Percentiles rank a stretch among this genome's conserved stretches.
Evolutionary conservation across 257 asterid species (phyloP).

Genomic region (Henckelia pumila): DNA sequence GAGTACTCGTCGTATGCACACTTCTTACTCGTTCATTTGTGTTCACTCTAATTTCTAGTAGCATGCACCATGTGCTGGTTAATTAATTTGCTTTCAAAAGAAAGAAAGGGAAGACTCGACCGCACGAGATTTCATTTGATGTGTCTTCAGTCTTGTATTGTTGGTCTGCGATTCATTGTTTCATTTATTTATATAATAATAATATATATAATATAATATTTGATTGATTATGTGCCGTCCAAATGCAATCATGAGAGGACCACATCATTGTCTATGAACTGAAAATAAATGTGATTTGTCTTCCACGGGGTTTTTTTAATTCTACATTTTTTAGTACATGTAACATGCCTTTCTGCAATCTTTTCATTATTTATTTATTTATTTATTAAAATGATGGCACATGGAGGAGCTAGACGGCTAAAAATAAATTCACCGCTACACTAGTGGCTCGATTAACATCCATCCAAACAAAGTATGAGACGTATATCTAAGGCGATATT

Average conservation of each 20-base stretch:
- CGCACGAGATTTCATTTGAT: background rate
- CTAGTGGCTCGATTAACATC: too few relatives aligned
- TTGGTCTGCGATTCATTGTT: background rate
- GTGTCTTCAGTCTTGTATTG: too few relatives aligned
- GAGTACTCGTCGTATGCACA: too few relatives aligned
- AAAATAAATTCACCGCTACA: background rate
- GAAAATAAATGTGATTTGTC: slow-evolving; percentile 23
- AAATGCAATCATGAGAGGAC: slow-evolving; percentile 26
- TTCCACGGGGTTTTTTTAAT: slow-evolving; percentile 11
- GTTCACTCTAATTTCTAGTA: too few relatives aligned
- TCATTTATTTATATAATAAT: slow-evolving; percentile 2
- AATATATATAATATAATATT: background rate
- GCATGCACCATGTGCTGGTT: too few relatives aligned
- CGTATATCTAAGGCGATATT: too few relatives aligned
- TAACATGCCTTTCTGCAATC: slow-evolving; percentile 8
- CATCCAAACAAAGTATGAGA: too few relatives aligned
- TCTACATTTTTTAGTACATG: background rate
- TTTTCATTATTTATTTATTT: too few relatives aligned
- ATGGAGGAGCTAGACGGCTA: background rate
- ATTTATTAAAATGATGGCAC: background rate
- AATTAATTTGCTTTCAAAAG: too few relatives aligned
- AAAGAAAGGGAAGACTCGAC: slow-evolving; percentile 27
- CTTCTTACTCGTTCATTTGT: too few relatives aligned
- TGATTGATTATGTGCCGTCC: background rate
- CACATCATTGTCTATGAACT: slow-evolving; percentile 10